Conservation (phyloP, 768 basidiomycete species). For the Cantharellus cinnabarinus region DNA sequence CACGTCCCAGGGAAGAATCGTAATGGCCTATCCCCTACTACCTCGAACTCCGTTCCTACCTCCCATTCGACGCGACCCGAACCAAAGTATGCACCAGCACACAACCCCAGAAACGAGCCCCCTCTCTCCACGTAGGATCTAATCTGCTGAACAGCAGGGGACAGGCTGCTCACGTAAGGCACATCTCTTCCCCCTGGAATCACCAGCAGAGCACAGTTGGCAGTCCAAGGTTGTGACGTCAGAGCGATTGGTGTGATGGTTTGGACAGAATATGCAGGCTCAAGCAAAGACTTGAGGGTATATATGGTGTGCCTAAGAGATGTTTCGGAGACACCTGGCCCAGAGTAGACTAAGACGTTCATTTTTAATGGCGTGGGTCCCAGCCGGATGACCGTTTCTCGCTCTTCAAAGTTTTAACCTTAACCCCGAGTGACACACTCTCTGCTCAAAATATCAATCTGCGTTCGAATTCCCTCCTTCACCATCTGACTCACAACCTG, state of each 20-base stretch:
- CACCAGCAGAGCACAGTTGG: conserved; percentile 57
- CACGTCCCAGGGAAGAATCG: conserved; percentile 24
- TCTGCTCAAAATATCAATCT: no score
- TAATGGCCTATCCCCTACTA: conserved; percentile 21
- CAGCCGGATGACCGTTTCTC: no score
- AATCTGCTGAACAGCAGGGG: conserved; percentile 25
- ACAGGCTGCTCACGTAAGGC: conserved; percentile 21
- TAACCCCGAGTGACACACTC: no score
- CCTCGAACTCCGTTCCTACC: conserved; percentile 19
- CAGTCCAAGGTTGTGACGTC: conserved; percentile 52
- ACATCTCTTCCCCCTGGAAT: conserved; percentile 39
- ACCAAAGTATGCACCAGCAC: conserved; percentile 36
- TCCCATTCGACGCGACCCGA: conserved; percentile 22
- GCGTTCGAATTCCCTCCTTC: no score
- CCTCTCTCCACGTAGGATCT: conserved; percentile 42
- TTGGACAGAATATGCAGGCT: conserved; percentile 64
- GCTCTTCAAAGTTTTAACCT: no score
- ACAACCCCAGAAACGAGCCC: conserved; percentile 50
- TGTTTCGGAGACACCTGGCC: conserved; percentile 33
- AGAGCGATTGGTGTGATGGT: conserved; percentile 37
- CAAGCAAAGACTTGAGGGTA: conserved; percentile 34
- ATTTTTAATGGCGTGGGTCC: conserved; percentile 17
- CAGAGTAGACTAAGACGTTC: conserved; percentile 60
- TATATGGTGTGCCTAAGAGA: conserved; percentile 25
- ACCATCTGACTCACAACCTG: no score